A percentile compares a stretch with the other conserved stretches of the same genome.
phyloP scores from a whole-genome alignment of 1,284 basidiomycete genomes.

The Heterobasidion occidentale region DNA sequence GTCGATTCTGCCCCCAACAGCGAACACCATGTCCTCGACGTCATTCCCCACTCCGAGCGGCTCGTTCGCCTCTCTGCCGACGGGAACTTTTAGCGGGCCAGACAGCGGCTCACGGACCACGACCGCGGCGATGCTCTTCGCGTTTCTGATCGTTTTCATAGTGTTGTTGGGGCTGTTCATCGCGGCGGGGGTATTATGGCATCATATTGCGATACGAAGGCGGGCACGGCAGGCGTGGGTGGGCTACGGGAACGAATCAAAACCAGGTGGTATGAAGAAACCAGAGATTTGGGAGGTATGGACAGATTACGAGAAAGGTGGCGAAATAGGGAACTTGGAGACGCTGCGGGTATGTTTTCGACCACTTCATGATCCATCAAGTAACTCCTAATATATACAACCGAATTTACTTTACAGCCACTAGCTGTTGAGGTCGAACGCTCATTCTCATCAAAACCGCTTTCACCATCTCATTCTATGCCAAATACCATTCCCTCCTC shows the following conservation, averaged over 20 bases:
- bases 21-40: conserved; percentile 2
- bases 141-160: conserved; percentile 3
- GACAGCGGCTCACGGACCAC: not conserved
- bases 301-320: conserved; percentile 3
- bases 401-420: not conserved
- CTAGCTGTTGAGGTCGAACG: not conserved
- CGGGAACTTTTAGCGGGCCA: not conserved
- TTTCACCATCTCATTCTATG: not conserved
- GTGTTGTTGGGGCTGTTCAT: conserved; percentile 5
- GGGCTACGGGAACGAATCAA: not conserved
- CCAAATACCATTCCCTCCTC: not conserved
- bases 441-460: not conserved
- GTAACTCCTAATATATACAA: not conserved
- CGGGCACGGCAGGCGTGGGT: not conserved
- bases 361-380: not conserved
- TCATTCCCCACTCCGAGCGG: not conserved
- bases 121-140: not conserved
- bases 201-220: not conserved
- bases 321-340: conserved; percentile 2
- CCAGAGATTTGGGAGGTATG: conserved; percentile 11
- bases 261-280: not conserved
- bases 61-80: not conserved
- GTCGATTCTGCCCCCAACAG: too few species aligned
- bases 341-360: conserved; percentile 6
- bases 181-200: conserved; percentile 6